phyloP scores from a whole-genome alignment of 805 yeast species.

The Candida morakotiae region DNA sequence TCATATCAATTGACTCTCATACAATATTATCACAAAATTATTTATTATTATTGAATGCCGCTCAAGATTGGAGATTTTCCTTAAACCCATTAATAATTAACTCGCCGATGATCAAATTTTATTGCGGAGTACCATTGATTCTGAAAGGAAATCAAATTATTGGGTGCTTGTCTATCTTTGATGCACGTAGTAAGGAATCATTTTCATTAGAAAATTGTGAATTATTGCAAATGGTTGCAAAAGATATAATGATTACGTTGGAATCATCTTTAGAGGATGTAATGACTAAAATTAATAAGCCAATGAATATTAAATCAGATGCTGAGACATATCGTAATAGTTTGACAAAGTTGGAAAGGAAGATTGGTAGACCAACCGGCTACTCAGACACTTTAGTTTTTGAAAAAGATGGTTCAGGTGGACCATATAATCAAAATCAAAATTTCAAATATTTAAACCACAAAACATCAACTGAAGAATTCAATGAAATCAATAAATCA shows the following conservation, averaged over 20 bases:
- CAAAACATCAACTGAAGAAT: slow-evolving; percentile 3
- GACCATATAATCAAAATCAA: slow-evolving; percentile 50
- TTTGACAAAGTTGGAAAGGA: slow-evolving; percentile 2
- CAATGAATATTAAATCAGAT: background rate
- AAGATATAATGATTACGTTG: slow-evolving; percentile 40
- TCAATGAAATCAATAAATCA: background rate
- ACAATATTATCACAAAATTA: slow-evolving; percentile 55
- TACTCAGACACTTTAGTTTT: slow-evolving; percentile 30
- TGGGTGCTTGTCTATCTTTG: slow-evolving; percentile 61
- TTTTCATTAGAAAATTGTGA: slow-evolving; percentile 32
- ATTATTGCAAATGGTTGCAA: slow-evolving; percentile 33
- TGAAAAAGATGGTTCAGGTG: slow-evolving; percentile 64
- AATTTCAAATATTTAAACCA: slow-evolving; percentile 39
- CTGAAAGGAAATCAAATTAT: slow-evolving; percentile 36
- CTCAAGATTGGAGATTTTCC: slow-evolving; percentile 66
- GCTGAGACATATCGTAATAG: background rate
- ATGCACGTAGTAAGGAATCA: slow-evolving; percentile 33
- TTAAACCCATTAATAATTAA: slow-evolving; percentile 63
- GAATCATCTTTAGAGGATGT: slow-evolving; percentile 25
- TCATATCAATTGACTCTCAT: slow-evolving; percentile 64
- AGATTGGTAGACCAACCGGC: slow-evolving; percentile 54
- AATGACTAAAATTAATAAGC: slow-evolving; percentile 13
- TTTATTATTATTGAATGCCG: slow-evolving; percentile 55
- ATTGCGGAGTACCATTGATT: slow-evolving; percentile 60
- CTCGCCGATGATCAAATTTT: slow-evolving; percentile 55